These are phyloP conservation scores for Tricholoma matsutake DNA, from an alignment of 768 basidiomycete species.

Conservation along the genomic window DNA sequence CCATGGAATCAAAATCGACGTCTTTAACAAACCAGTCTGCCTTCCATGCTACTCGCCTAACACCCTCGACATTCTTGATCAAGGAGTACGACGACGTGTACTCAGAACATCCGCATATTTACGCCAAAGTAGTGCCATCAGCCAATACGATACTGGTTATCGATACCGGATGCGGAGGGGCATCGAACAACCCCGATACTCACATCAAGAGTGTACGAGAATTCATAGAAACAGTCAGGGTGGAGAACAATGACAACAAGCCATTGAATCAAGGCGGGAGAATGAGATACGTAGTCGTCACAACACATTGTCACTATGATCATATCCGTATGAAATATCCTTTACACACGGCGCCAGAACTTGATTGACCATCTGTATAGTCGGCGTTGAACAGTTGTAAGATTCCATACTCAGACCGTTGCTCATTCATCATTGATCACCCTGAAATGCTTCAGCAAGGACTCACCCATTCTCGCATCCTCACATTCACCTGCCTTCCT, in stretches of 20 bases:
- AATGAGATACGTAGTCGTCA: slow-evolving; percentile 45
- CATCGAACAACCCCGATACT: slow-evolving; percentile 36
- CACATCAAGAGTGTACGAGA: slow-evolving; percentile 41
- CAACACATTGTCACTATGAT: slow-evolving; percentile 57
- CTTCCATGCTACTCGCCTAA: slow-evolving; percentile 29
- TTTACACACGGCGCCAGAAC: not conserved
- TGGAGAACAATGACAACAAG: slow-evolving; percentile 39
- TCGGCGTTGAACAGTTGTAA: slow-evolving; percentile 50
- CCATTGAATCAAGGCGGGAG: slow-evolving; percentile 42
- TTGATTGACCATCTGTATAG: slow-evolving; percentile 21
- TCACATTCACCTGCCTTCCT: slow-evolving; percentile 44
- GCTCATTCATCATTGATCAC: not conserved
- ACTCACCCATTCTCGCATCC: slow-evolving; percentile 48
- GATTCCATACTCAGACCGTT: slow-evolving; percentile 1
- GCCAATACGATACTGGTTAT: slow-evolving; percentile 43
- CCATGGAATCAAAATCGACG: not conserved
- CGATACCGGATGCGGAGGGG: slow-evolving; percentile 56
- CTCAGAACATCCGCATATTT: slow-evolving; percentile 53
- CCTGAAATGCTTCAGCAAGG: slow-evolving; percentile 23
- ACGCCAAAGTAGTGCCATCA: slow-evolving; percentile 40
- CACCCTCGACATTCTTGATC: slow-evolving; percentile 37
- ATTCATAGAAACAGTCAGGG: slow-evolving; percentile 45
- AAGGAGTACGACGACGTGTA: slow-evolving; percentile 51
- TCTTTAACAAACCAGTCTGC: slow-evolving; percentile 9
- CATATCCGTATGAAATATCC: slow-evolving; percentile 46